Conservation (phyloP, 176 grass and related monocot genomes). For the Phoenix roebelenii region DNA sequence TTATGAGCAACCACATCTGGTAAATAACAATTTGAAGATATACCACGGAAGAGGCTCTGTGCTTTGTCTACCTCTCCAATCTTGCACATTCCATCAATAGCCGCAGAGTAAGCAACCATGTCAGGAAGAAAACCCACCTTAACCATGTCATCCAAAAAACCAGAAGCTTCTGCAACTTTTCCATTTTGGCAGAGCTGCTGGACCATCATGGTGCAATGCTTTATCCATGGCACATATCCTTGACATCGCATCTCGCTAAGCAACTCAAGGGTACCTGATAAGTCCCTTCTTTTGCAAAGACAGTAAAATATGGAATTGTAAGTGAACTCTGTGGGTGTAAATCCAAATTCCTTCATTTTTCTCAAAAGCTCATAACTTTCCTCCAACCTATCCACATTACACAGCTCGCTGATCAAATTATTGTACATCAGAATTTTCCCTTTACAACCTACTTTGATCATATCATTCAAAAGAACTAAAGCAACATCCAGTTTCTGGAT, state of each 20-base stretch:
- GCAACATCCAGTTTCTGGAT: conserved; percentile 57
- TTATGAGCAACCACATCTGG: conserved; percentile 93
- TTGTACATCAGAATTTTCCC: conserved; percentile 86
- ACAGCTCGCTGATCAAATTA: conserved; percentile 71
- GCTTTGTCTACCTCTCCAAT: conserved; percentile 48
- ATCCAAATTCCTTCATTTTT: conserved; percentile 45
- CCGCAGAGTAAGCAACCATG: conserved; percentile 69
- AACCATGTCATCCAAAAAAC: conserved; percentile 68
- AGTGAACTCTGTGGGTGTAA: conserved; percentile 64
- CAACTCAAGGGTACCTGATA: conserved; percentile 36
- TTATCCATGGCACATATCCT: conserved; percentile 67
- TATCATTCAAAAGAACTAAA: conserved; percentile 55
- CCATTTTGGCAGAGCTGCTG: conserved; percentile 61
- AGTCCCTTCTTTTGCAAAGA: conserved; percentile 44
- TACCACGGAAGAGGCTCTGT: conserved; percentile 45
- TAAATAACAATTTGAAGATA: conserved; percentile 62
- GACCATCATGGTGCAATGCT: conserved; percentile 80
- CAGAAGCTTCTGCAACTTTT: conserved; percentile 51
- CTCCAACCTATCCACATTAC: conserved; percentile 55
- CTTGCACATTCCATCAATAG: conserved; percentile 71
- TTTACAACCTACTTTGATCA: conserved; percentile 48
- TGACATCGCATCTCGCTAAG: conserved; percentile 52
- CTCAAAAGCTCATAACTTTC: conserved; percentile 57
- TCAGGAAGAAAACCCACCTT: conserved; percentile 83
- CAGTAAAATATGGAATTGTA: conserved; percentile 82